Conservation (phyloP, 805 yeast species). For the Yarrowia sp. region DNA sequence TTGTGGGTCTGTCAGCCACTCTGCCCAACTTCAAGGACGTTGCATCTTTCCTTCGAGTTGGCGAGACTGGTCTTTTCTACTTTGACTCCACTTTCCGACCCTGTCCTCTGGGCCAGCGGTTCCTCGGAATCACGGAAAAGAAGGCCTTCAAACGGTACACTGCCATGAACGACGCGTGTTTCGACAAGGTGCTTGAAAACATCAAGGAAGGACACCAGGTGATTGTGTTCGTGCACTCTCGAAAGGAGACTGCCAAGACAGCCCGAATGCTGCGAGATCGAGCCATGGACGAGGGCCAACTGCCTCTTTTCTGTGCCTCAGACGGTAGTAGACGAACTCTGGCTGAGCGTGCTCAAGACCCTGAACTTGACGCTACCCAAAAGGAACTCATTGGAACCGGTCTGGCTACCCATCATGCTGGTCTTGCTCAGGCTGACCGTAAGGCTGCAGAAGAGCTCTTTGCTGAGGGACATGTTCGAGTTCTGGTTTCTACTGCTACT, state of each 20-base stretch:
- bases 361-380: slow-evolving; percentile 5
- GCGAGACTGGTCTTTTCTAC: slow-evolving; percentile 62
- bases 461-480: slow-evolving; percentile 81
- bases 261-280: slow-evolving; percentile 70
- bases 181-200: slow-evolving; percentile 64
- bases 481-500: slow-evolving; percentile 86
- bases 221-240: slow-evolving; percentile 87
- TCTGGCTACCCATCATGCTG: slow-evolving; percentile 91
- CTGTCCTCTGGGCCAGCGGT: slow-evolving; percentile 86
- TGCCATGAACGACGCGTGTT: slow-evolving; percentile 89
- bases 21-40: slow-evolving; percentile 87
- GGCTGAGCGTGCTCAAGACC: slow-evolving; percentile 58
- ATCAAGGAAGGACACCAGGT: slow-evolving; percentile 62
- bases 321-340: slow-evolving; percentile 42
- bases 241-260: slow-evolving; percentile 85
- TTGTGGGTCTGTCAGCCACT: slow-evolving; percentile 89
- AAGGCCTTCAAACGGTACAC: slow-evolving; percentile 70
- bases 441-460: slow-evolving; percentile 77
- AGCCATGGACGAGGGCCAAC: slow-evolving; percentile 53
- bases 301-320: slow-evolving; percentile 40
- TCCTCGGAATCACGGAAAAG: slow-evolving; percentile 81
- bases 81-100: slow-evolving; percentile 86
- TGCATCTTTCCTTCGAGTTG: slow-evolving; percentile 72
- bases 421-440: slow-evolving; percentile 69
- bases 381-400: slow-evolving; percentile 56